These are phyloP conservation scores for Millerozyma miso DNA, from an alignment of 805 yeast species.

Conservation along the genomic window DNA sequence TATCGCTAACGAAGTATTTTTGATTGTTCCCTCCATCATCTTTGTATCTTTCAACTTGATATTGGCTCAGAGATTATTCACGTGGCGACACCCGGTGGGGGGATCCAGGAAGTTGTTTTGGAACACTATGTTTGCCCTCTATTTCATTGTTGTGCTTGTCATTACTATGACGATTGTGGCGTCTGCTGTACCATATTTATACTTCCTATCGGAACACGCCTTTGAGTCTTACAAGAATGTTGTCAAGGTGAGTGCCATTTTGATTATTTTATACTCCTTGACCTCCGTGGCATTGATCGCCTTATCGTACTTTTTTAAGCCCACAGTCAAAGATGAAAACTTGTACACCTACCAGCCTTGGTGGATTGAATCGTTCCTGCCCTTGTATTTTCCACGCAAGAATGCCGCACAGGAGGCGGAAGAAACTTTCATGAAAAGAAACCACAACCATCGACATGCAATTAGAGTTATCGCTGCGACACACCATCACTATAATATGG, in stretches of 20 bases:
- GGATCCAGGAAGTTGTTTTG: slow-evolving; percentile 53
- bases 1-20: slow-evolving; percentile 52
- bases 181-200: slow-evolving; percentile 57
- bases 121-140: slow-evolving; percentile 45
- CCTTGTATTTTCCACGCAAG: slow-evolving; percentile 57
- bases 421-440: slow-evolving; percentile 43
- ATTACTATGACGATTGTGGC: slow-evolving; percentile 62
- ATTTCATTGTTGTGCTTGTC: slow-evolving; percentile 50
- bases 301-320: slow-evolving; percentile 50
- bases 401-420: slow-evolving; percentile 49
- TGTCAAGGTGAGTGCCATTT: slow-evolving; percentile 26
- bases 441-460: slow-evolving; percentile 47
- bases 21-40: slow-evolving; percentile 52
- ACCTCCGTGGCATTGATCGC: slow-evolving; percentile 47
- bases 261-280: slow-evolving; percentile 43
- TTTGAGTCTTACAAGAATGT: slow-evolving; percentile 19
- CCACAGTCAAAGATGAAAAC: slow-evolving; percentile 48
- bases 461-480: slow-evolving; percentile 62
- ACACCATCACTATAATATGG: slow-evolving; percentile 34
- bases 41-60: slow-evolving; percentile 57
- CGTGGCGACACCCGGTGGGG: slow-evolving; percentile 72
- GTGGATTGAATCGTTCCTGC: slow-evolving; percentile 67
- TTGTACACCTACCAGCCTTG: slow-evolving; percentile 67
- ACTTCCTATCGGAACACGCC: slow-evolving; percentile 40
- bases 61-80: slow-evolving; percentile 67